Base-by-base conservation (phyloP, 768 basidiomycete genomes). In the Sistotremastrum niveocremeum region DNA sequence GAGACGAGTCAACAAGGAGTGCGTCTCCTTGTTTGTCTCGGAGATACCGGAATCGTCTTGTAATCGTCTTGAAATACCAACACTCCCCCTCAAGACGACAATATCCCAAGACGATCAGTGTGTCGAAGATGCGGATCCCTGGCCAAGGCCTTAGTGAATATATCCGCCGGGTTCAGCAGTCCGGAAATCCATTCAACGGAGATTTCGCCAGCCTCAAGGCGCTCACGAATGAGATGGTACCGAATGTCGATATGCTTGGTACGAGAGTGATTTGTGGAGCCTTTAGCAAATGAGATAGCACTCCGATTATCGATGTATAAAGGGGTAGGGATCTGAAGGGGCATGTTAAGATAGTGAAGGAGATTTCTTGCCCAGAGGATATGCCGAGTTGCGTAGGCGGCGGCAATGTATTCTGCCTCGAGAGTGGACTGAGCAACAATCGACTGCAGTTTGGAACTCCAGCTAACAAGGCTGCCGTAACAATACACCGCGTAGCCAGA, bases 341-440 rank as follows among this genome's bases (percentile, higher is more conserved):
- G n/a, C 7, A 49, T 42, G 2, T 57, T 57, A 8, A 59, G 36
- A 42, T 65, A 61, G 0, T 42, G 4, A 2, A 66, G 46, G 12
- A 68, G 42, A 33, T 56, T 56, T 5, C 46, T 34, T 44, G 65
- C 52, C 64, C 62, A 67, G 7, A 57, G 35, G 2, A 62, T 54
- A 37, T 67, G 62, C 46, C 58, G 54, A 12, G 56, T 50, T 4
- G 65, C 60, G 37, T 57, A 49, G 1, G 54, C 53, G 2, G 61
- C 59, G 7, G 66, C 58, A 36, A 68, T 60, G 50, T 62, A 66
- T 46, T 70, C 64, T 30, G 65, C 63, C 51, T 71, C 68, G 2
- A 62, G 64, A 0, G 62, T 67, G 2, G 67, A 69, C 31, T 37
- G 43, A 54, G 42, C 56, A 6, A 67, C 53, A 29, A 65, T 54